A percentile compares a stretch with the other conserved stretches of the same genome.
These are phyloP conservation scores for Wickerhamomyces silvicola DNA, from an alignment of 805 yeast species.

Conservation along the genomic window DNA sequence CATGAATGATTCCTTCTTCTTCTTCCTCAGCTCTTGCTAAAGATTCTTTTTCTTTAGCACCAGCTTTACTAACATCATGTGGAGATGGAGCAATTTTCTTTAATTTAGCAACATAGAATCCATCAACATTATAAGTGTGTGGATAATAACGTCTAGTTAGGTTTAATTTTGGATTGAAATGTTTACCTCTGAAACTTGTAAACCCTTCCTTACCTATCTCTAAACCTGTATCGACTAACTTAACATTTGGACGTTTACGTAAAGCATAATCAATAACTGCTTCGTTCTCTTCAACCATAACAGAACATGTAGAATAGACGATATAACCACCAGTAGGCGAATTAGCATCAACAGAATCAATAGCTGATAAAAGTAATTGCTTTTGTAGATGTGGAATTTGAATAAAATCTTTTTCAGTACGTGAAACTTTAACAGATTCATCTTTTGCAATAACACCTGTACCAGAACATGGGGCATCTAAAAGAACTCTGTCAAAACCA, in stretches of 20 bases:
- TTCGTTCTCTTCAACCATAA: slow-evolving; percentile 97
- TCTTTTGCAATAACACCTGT: slow-evolving; percentile 99
- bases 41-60: slow-evolving; percentile 80
- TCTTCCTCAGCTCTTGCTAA: slow-evolving; percentile 76
- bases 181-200: slow-evolving; percentile 88
- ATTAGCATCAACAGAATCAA: slow-evolving; percentile 93
- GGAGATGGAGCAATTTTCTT: slow-evolving; percentile 84
- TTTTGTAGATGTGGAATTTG: slow-evolving; percentile 96
- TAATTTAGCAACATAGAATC: slow-evolving; percentile 96
- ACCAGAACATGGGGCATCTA: slow-evolving; percentile 99
- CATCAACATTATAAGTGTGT: slow-evolving; percentile 97
- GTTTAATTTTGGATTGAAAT: slow-evolving; percentile 67
- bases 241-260: slow-evolving; percentile 93
- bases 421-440: slow-evolving; percentile 84
- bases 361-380: slow-evolving; percentile 88
- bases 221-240: slow-evolving; percentile 85
- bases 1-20: slow-evolving; percentile 77
- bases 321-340: slow-evolving; percentile 89
- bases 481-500: slow-evolving; percentile 89
- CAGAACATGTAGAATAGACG: slow-evolving; percentile 97
- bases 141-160: slow-evolving; percentile 96
- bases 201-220: slow-evolving; percentile 96
- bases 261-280: slow-evolving; percentile 97
- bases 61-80: slow-evolving; percentile 78
- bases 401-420: slow-evolving; percentile 94